Conservation (phyloP, 2,329 filamentous ascomycete species). For the Penicillium palitans region DNA sequence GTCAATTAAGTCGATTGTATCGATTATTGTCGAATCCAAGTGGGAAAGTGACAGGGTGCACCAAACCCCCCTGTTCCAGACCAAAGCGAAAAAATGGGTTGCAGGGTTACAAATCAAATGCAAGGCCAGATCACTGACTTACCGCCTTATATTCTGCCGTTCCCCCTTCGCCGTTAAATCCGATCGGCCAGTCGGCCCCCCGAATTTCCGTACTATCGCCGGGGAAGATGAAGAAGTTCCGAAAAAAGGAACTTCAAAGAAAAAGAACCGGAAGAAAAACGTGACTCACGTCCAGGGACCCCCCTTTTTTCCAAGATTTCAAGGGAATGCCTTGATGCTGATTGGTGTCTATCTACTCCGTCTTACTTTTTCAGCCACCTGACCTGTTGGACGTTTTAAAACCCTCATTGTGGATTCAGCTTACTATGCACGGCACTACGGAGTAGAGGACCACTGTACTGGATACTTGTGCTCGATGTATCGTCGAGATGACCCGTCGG, state of each 20-base stretch:
- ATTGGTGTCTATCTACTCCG: conserved; percentile 11
- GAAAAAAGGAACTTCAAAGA: conserved; percentile 26
- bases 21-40: neutral
- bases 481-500: neutral
- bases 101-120: neutral
- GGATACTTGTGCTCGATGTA: neutral
- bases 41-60: neutral
- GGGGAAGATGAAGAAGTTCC: conserved; percentile 9
- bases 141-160: neutral
- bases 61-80: neutral
- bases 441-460: neutral
- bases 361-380: conserved; percentile 2
- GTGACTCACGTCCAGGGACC: conserved; percentile 21
- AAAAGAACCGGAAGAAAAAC: conserved; percentile 26
- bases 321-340: neutral
- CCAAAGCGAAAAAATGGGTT: neutral
- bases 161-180: conserved; percentile 1
- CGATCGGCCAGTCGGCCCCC: conserved; percentile 3
- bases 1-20: neutral
- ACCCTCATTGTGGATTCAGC: neutral
- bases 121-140: neutral
- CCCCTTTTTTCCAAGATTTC: conserved; percentile 8
- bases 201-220: conserved; percentile 19
- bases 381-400: conserved; percentile 2
- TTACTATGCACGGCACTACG: neutral